Percentiles rank a stretch among this genome's conserved stretches.
phyloP scores from a whole-genome alignment of 768 basidiomycete species.

The Rhizopogon vesiculosus region DNA sequence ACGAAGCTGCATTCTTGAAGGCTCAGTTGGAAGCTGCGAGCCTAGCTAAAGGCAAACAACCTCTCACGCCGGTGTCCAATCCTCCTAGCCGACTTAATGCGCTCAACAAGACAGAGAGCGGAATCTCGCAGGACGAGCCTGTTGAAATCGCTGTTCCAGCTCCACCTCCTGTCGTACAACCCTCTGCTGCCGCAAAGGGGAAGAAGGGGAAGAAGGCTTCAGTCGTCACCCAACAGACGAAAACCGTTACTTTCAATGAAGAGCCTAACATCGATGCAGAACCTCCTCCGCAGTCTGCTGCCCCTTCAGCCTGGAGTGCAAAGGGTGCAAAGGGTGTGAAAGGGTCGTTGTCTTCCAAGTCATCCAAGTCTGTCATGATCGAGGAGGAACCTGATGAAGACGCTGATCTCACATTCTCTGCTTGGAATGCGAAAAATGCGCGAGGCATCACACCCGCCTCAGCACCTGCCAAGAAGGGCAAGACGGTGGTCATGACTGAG shows the following conservation, averaged over 20 bases:
- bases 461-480: constrained; percentile 8
- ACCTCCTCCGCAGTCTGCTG: constrained; percentile 5
- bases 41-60: background rate
- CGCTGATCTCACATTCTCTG: constrained; percentile 12
- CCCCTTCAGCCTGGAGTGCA: constrained; percentile 15
- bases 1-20: constrained; percentile 5
- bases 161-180: background rate
- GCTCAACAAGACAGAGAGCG: constrained; percentile 1
- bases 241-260: constrained; percentile 12
- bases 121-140: background rate
- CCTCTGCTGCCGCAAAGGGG: constrained; percentile 8
- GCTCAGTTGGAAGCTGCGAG: background rate
- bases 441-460: background rate
- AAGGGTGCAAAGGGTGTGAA: constrained; percentile 8
- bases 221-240: constrained; percentile 6
- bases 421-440: background rate
- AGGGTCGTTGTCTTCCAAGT: constrained; percentile 13
- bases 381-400: constrained; percentile 22
- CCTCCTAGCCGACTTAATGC: background rate
- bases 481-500: constrained; percentile 1
- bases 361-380: constrained; percentile 21
- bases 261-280: constrained; percentile 17
- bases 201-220: constrained; percentile 24
- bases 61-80: constrained; percentile 1
- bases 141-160: background rate